These are phyloP conservation scores for Blastobotrys parvus DNA, from an alignment of 805 yeast species.

Conservation along the genomic window DNA sequence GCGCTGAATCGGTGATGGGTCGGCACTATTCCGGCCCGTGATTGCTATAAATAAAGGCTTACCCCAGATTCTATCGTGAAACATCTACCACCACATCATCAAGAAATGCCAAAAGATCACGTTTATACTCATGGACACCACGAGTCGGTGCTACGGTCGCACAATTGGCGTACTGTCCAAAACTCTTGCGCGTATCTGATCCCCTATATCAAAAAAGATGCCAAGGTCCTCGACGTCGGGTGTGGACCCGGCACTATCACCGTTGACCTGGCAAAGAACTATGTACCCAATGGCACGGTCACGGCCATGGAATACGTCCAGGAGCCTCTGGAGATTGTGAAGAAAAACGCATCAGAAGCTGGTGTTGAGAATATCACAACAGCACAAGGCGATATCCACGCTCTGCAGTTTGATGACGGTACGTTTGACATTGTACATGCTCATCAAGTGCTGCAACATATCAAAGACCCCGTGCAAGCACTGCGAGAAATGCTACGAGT, in stretches of 20 bases:
- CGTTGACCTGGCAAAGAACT: conserved; percentile 27
- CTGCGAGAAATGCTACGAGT: conserved; percentile 33
- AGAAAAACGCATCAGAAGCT: conserved; percentile 9
- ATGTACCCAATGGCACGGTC: conserved; percentile 25
- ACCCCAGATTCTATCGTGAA: too few relatives aligned
- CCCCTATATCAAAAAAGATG: conserved; percentile 24
- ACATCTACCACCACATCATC: too few relatives aligned
- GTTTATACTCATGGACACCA: conserved; percentile 21
- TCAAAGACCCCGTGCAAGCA: conserved; percentile 29
- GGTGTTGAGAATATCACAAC: conserved; percentile 20
- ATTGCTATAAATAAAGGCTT: too few relatives aligned
- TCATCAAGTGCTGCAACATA: conserved; percentile 34
- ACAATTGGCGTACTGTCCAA: conserved; percentile 30
- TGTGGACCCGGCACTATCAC: conserved; percentile 39
- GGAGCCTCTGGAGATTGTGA: conserved; percentile 27
- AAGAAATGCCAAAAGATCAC: background rate
- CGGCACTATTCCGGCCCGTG: too few relatives aligned
- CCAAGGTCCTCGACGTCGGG: conserved; percentile 34
- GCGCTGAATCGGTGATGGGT: too few relatives aligned
- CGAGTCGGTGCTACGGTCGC: conserved; percentile 22
- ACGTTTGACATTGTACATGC: conserved; percentile 34
- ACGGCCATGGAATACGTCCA: conserved; percentile 30
- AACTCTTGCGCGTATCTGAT: conserved; percentile 26
- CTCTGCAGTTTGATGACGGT: conserved; percentile 30
- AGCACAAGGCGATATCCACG: conserved; percentile 27